Base-by-base conservation (phyloP, 75 land plant species). In the Pinus albicaulis region DNA sequence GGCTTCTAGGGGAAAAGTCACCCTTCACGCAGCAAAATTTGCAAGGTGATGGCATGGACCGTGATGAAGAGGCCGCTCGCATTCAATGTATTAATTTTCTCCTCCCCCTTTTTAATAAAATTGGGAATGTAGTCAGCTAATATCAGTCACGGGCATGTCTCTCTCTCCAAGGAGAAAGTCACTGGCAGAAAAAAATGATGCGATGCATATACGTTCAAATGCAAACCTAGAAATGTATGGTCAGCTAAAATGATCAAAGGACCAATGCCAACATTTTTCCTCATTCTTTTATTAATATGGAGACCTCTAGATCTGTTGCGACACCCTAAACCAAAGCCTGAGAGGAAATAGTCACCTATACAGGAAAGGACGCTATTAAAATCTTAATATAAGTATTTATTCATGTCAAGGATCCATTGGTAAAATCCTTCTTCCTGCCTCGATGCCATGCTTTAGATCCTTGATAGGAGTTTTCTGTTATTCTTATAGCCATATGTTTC, bases 1-100 rank as follows among this genome's bases (percentile, higher is more conserved):
- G 99, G 88, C 84, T 96, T 52, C 86, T 96, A 57, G 99, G 99
- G 14, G 99, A 96, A 64, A 91, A 93, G 73, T 96, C 99, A 1
- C 99, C 99, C 7, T 96, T 93, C 83, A 91, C 97, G 1, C 96
- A 93, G 75, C 92, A 91, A 48, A 92, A 79, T 68, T 74, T 88
- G 57, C 96, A 94, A 75, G 92, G 88, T 15, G 92, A 93, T 71
- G 83, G 81, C 5, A 76, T 84, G 74, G 98, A 93, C 80, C 92
- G 98, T 15, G 99, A 96, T 64, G 99, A 96, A 74, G 99, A 95
- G 74, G 90, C 91, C 17, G 82, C 91, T 59, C 83, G 94, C 10
- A 96, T 91, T 31, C 99, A 93, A 82, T 88, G 99, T 93, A 76
- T 65, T 69, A 66, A 16, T 72, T 25, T 53, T 56, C 70, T 25